Conservation (phyloP, 164 flowering plant genomes). For the Pachysandra terminalis region DNA sequence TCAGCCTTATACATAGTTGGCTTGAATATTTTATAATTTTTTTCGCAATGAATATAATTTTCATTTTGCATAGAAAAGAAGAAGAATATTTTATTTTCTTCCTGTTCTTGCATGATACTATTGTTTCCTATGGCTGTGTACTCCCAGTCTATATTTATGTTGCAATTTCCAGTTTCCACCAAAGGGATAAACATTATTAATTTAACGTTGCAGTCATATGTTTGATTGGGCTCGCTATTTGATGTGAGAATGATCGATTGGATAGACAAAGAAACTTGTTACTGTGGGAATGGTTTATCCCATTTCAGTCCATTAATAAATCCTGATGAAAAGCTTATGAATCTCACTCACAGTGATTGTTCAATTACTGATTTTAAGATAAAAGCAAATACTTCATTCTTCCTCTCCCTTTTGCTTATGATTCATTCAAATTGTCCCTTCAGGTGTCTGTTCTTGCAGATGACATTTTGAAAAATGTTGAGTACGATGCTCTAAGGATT, state of each 20-base stretch:
- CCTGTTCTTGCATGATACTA: background rate
- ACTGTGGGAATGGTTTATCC: background rate
- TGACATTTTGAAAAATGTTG: constrained; percentile 92
- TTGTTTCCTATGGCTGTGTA: background rate
- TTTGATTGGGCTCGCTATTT: background rate
- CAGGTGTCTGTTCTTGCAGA: constrained; percentile 93
- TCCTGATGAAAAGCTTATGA: background rate
- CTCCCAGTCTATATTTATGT: background rate
- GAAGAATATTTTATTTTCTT: too few species aligned
- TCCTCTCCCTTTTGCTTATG: background rate
- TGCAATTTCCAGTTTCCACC: background rate
- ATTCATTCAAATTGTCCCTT: constrained; percentile 11
- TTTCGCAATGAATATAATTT: too few species aligned
- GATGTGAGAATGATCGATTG: background rate
- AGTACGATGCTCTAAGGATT: constrained; percentile 84
- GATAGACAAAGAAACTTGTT: background rate
- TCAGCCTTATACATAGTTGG: background rate
- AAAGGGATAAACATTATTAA: too few species aligned
- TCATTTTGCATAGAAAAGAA: too few species aligned
- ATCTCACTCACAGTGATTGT: too few species aligned
- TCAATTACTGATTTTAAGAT: too few species aligned
- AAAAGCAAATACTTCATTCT: background rate
- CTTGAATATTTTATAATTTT: background rate
- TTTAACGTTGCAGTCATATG: too few species aligned
- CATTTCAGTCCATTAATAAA: background rate